Conservation (phyloP, 2,329 filamentous ascomycete species). For the Botrytis hyacinthi region DNA sequence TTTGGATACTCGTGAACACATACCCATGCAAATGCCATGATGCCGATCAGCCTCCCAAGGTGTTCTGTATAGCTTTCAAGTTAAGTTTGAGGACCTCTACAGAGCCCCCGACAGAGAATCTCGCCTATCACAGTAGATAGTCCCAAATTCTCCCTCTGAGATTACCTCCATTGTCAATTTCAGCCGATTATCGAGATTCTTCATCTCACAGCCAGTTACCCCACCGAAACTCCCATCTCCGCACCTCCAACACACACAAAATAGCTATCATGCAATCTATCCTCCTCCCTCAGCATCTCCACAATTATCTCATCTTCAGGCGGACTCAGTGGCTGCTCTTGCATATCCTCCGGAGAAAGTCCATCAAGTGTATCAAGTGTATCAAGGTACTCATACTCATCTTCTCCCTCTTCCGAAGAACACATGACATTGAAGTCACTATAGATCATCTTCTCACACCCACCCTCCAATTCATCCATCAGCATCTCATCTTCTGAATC, state of each 20-base stretch:
- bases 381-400: constrained; percentile 39
- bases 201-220: background rate
- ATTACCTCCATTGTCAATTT: background rate
- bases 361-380: constrained; percentile 39
- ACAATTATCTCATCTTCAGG: constrained; percentile 34
- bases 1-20: constrained; percentile 1
- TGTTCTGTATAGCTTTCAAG: constrained; percentile 30
- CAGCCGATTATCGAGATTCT: background rate
- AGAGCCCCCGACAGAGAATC: background rate
- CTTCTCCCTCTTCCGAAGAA: constrained; percentile 29
- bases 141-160: constrained; percentile 16
- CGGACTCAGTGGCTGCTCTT: constrained; percentile 32
- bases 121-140: background rate
- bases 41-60: background rate
- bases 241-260: constrained; percentile 37
- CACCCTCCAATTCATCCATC: constrained; percentile 3
- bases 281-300: constrained; percentile 36
- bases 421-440: constrained; percentile 40
- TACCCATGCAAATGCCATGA: constrained; percentile 14
- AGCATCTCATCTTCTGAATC: constrained; percentile 37
- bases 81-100: background rate
- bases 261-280: constrained; percentile 31
- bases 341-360: constrained; percentile 33
- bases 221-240: constrained; percentile 9
- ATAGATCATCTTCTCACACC: constrained; percentile 32